These are phyloP conservation scores for Phytophthora nicotianae DNA, from an alignment of 352 stramenopile species.

Conservation along the genomic window DNA sequence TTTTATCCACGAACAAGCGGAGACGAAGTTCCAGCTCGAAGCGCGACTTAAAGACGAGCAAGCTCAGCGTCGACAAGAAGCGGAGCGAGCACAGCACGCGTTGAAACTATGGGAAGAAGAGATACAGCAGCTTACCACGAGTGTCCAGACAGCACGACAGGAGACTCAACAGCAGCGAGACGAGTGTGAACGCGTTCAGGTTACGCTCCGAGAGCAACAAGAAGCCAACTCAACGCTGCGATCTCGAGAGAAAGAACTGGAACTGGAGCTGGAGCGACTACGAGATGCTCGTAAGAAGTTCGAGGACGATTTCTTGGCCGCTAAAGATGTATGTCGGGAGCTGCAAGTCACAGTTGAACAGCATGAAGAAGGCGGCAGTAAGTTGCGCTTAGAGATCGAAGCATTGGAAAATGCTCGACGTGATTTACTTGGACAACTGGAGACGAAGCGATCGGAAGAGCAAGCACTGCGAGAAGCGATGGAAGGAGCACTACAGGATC, in stretches of 20 bases:
- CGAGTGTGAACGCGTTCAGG: slow-evolving; percentile 35
- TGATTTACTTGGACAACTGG: slow-evolving; percentile 47
- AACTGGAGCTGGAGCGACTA: slow-evolving; percentile 41
- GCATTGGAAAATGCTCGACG: slow-evolving; percentile 34
- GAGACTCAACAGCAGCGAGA: slow-evolving; percentile 38
- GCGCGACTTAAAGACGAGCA: slow-evolving; percentile 56
- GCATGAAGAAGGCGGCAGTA: slow-evolving; percentile 34
- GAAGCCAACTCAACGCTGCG: slow-evolving; percentile 38
- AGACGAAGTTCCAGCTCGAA: slow-evolving; percentile 70
- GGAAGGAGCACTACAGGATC: slow-evolving; percentile 67
- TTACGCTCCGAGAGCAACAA: slow-evolving; percentile 42
- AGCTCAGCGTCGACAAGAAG: slow-evolving; percentile 42
- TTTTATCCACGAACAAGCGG: slow-evolving; percentile 77
- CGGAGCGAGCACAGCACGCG: slow-evolving; percentile 37
- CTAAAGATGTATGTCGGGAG: slow-evolving; percentile 54
- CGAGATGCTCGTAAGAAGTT: slow-evolving; percentile 34
- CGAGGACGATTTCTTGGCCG: slow-evolving; percentile 60
- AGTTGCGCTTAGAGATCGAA: slow-evolving; percentile 22
- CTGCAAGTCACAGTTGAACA: slow-evolving; percentile 51
- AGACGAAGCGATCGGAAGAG: slow-evolving; percentile 57
- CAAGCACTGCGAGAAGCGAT: slow-evolving; percentile 60
- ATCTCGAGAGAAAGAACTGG: slow-evolving; percentile 40
- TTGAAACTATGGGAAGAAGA: slow-evolving; percentile 51
- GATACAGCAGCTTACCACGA: slow-evolving; percentile 43
- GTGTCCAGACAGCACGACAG: slow-evolving; percentile 36